Evolutionary conservation across 306 rosid genomes (phyloP), one percentile per base, ranked within the genome.

Genomic region (Malus asiatica): DNA sequence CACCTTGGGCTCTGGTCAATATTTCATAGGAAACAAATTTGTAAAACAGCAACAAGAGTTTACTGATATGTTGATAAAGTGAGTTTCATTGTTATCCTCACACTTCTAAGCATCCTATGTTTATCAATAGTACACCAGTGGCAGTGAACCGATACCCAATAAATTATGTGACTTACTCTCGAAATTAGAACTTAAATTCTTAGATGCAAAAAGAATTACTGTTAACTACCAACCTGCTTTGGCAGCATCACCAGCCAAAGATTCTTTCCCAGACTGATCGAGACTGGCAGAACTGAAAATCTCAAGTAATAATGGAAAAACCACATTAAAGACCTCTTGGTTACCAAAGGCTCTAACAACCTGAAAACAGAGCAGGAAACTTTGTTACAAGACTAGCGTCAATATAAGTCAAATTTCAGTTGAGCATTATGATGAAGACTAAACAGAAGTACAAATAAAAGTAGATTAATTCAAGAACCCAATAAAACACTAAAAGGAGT

Each of bases 331-430:
- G 86, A 89, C 90, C 64, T 90, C 95, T 62, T 96, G 90, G 79
- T 87, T 76, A 72, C 92, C 95, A 77, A 95, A 95, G 81, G 96
- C 89, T 83, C 88, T 86, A 76, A 95, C 73, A 83, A 95, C 93
- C 98, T 95, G 96, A 66, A 86, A 84, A 79, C 72, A 57, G 33
- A 71, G 57, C 30, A 77, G 79, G 61, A 75, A 76, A 57, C 75
- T 69, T 46, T 52, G 66, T 61, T 18, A 53, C 64, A 48, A 63
- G 68, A 70, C 23, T 42, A 8, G 5, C 9, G 19, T 48, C 16
- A 46, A 64, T 15, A 16, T 18, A 22, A 59, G 64, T 42, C 45
- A 42, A 51, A 51, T 51, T 51, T 51, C 33, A 63, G 15, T 68
- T 40, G 66, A 55, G 48, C 11, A 71, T n/a, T 35, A 69, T 66